Base-by-base conservation (phyloP, 2,329 filamentous ascomycete genomes). In the Alternaria hordeiaustralica region DNA sequence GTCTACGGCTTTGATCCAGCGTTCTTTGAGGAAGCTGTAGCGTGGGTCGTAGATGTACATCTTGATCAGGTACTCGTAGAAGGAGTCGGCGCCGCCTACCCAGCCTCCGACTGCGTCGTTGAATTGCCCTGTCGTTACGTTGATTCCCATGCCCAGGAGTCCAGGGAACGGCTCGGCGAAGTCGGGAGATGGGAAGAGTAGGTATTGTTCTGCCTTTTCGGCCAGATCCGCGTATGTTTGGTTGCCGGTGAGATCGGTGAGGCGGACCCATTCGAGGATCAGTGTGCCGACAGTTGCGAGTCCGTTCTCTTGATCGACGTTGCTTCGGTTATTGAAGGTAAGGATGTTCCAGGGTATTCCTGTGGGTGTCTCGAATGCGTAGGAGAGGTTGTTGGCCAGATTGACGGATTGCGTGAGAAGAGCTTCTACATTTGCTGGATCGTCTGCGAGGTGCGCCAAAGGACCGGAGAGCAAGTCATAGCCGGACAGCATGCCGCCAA, bases 51-150 rank as follows among this genome's bases (percentile, higher is more conserved):
- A 96, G 58, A 95, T 80, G 72, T 90, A 96, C 92, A 96, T 95
- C 83, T 97, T 97, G 79, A 97, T 90, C 30, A 97, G 86, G 73
- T 96, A 96, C 80, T 96, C 93, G 81, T 96, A 97, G 81, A 90
- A 96, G 46, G 89, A 92, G 78, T 96, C 93, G 28, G 87, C 87
- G 7, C 91, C 90, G 55, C 90, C 92, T 43, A 87, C 87, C 93
- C 93, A 97, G 47, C 92, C 91, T 55, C 94, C 93, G 2, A 69
- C 73, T 23, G 86, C 86, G 74, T 95, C 87, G 13, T 86, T 69
- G 70, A 96, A 95, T 8, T 83, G 72, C 20, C 93, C 93, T 4
- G 87, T 88, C 2, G 81, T 75, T 64, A 93, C 85, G 69, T 88
- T 84, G 43, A 97, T 85, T 51, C 87, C 81, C 26, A 86, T 89